Conservation (phyloP, 495 filamentous ascomycete genomes). For the Xylaria flabelliformis region DNA sequence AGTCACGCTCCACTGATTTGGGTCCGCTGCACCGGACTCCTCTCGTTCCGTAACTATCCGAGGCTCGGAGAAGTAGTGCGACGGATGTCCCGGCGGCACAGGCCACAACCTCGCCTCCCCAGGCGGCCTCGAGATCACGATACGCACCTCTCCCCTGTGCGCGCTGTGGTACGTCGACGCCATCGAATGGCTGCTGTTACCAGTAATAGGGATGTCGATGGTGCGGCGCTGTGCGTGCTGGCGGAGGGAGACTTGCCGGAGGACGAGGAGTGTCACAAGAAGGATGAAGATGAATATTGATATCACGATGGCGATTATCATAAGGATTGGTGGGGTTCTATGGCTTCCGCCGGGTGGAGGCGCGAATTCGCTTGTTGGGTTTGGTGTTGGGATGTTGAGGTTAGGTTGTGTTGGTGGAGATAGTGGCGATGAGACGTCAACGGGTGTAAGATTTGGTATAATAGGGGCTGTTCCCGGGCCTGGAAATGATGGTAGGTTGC, state of each 20-base stretch:
- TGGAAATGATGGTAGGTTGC: background rate
- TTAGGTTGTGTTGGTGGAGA: background rate
- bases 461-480: background rate
- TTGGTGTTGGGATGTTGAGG: background rate
- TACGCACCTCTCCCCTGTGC: slow-evolving; percentile 10
- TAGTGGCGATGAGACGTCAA: background rate
- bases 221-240: background rate
- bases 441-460: background rate
- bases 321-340: background rate
- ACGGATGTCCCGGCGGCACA: background rate
- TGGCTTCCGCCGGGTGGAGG: background rate
- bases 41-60: background rate
- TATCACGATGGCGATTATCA: slow-evolving; percentile 21
- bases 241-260: slow-evolving; percentile 6
- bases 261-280: background rate
- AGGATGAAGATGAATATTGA: slow-evolving; percentile 13
- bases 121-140: background rate
- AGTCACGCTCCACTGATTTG: background rate
- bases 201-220: background rate
- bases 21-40: background rate
- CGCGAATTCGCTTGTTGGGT: background rate
- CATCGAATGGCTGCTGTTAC: background rate
- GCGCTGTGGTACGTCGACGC: slow-evolving; percentile 3
- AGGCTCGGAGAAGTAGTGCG: background rate
- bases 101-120: background rate